Conservation (phyloP, 1,284 basidiomycete genomes). For the Mycosarcoma mackinlayi region DNA sequence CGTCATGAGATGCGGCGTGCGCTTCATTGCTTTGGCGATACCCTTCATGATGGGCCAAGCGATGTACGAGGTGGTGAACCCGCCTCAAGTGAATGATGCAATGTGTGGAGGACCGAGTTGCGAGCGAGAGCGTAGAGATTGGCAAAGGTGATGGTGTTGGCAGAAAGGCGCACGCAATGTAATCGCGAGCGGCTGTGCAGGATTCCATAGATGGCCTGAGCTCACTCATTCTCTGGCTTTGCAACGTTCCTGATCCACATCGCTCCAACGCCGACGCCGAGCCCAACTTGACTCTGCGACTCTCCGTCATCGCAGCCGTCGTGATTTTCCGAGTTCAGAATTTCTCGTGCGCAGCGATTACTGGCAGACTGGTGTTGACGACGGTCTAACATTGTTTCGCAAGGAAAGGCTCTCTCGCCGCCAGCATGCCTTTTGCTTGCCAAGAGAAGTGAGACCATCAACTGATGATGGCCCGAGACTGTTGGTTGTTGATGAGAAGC, state of each 20-base stretch:
- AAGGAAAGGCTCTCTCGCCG: no score
- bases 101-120: background rate
- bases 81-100: constrained; percentile 1
- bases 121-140: background rate
- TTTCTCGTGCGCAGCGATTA: constrained; percentile 23
- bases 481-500: no score
- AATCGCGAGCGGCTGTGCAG: background rate
- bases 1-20: constrained; percentile 66
- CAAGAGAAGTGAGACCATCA: no score
- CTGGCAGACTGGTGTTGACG: no score
- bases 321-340: background rate
- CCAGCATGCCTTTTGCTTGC: no score
- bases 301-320: constrained; percentile 34
- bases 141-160: constrained; percentile 1
- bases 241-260: background rate
- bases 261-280: constrained; percentile 8
- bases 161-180: background rate
- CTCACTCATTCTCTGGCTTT: background rate
- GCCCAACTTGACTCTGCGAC: constrained; percentile 11
- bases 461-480: no score
- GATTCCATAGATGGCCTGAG: constrained; percentile 3
- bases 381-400: no score
- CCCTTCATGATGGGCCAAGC: constrained; percentile 53
- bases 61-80: background rate
- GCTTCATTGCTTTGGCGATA: constrained; percentile 60